Base-by-base conservation (phyloP, 1,284 basidiomycete genomes). In the Ganoderma meredithae region DNA sequence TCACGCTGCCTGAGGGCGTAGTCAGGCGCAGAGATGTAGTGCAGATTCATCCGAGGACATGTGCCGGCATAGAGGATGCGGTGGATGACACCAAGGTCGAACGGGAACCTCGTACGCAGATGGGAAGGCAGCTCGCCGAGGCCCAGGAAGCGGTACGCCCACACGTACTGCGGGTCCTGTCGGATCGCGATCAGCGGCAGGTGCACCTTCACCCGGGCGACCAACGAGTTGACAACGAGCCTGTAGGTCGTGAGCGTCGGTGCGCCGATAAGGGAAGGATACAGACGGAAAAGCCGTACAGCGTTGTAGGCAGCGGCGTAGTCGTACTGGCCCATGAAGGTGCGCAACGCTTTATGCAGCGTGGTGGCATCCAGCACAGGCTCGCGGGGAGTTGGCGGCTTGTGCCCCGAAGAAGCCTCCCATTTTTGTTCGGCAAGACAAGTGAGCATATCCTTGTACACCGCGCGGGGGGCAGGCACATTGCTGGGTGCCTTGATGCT, bases 371-470 rank as follows among this genome's bases (percentile, higher is more conserved):
- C 81, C 53, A 83, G 61, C 2, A 79, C 71, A 6, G 79, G 76
- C 1, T 79, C 78, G 2, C 69, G 71, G 17, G 43, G 15, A 3
- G n/a, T 40, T 3, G 58, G 19, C 9, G 27, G 19, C 43, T 12
- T 43, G 59, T n/a, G 25, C 22, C 44, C 40, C 19, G 13, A 22
- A 31, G 52, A 17, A 55, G 10, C 15, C 19, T 60, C 59, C 10
- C n/a, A 36, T 66, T 71, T 6, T 65, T 33, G 5, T 69, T 78
- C 75, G 41, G 77, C 69, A 60, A 82, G 80, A 65, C 76, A 78
- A 47, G 69, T 63, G 60, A 85, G 75, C 82, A 88, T 83, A 43
- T 87, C 83, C 22, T 76, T 78, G 75, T 82, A 87, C n/a, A 88
- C 77, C n/a, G 73, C 70, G 27, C 86, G 82, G 5, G 84, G 80